Base-by-base conservation (phyloP, 192 early-diverging fungal species). In the Rhizoclosmatium sp. region DNA sequence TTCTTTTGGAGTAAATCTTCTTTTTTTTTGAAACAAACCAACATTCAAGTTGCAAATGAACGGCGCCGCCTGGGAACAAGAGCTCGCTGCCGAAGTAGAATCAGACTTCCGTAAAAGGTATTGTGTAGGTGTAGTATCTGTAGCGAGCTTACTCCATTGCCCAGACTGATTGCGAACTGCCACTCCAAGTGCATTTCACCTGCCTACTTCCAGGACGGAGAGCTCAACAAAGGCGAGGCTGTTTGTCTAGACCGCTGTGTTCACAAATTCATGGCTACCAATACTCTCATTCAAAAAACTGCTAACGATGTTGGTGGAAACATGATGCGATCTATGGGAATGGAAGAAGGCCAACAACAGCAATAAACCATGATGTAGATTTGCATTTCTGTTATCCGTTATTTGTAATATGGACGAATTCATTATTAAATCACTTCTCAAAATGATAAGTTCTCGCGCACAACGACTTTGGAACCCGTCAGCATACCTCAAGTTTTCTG, bases 161-260 rank as follows among this genome's bases (percentile, higher is more conserved):
- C 19, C 44, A 80, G 78, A 54, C 31, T 80, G 40, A 65, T 74
- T 23, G 47, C 47, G 5, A 41, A 4, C 47, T 97, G 95, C 85
- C 91, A 92, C 81, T 83, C 89, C 47, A 97, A 97, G 80, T 97
- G 95, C 84, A 92, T 97, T 66, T 89, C 92, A 21, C 85, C 88
- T 78, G 85, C 87, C 47, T 97, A 97, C 76, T 86, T 84, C 70
- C 94, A 95, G 70, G 79, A 80, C 46, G 89, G 86, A 58, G 93
- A 94, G 56, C 86, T 97, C 78, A 93, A 93, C 75, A 97, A 97
- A 84, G 95, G 95, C 58, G 95, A 97, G 84, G 90, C 92, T 4
- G 93, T 95, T 40, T 97, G 95, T 81, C 85, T 93, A 48, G 95
- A 97, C 82, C 92, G 95, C 58, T 97, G 95, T 70, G 93, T 94